These are phyloP conservation scores for Chenopodium suecicum DNA, from an alignment of 148 eudicot species.

Conservation along the genomic window DNA sequence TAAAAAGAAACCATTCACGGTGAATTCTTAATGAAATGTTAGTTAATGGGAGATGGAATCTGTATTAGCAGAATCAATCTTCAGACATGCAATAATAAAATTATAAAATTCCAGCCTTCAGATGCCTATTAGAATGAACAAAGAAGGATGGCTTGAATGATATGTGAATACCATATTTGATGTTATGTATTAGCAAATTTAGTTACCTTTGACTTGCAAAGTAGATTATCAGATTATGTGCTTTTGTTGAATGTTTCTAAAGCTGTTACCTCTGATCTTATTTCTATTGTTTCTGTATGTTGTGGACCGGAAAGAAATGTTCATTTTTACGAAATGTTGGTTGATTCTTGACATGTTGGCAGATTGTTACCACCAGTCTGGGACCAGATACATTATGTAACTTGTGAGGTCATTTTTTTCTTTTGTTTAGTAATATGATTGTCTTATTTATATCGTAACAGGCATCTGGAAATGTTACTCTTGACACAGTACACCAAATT, in stretches of 20 bases:
- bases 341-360: neutral
- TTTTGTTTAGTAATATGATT: neutral
- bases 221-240: neutral
- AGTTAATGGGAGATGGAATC: neutral
- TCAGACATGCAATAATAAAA: neutral
- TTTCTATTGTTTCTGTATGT: neutral
- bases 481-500: constrained; percentile 73
- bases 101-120: neutral
- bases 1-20: neutral
- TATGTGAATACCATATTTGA: neutral
- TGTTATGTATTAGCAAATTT: neutral
- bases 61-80: neutral
- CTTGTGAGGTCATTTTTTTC: neutral
- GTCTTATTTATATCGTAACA: constrained; percentile 32
- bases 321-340: neutral
- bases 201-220: neutral
- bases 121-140: neutral
- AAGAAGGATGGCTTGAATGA: neutral
- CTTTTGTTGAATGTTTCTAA: neutral
- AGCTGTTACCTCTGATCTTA: neutral
- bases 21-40: neutral
- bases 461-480: constrained; percentile 98
- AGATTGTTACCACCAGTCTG: neutral
- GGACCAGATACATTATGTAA: neutral
- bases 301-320: neutral